Percentiles rank a stretch among this genome's conserved stretches.
These are phyloP conservation scores for Hevea brasiliensis DNA, from an alignment of 345 rosid species.

Conservation along the genomic window DNA sequence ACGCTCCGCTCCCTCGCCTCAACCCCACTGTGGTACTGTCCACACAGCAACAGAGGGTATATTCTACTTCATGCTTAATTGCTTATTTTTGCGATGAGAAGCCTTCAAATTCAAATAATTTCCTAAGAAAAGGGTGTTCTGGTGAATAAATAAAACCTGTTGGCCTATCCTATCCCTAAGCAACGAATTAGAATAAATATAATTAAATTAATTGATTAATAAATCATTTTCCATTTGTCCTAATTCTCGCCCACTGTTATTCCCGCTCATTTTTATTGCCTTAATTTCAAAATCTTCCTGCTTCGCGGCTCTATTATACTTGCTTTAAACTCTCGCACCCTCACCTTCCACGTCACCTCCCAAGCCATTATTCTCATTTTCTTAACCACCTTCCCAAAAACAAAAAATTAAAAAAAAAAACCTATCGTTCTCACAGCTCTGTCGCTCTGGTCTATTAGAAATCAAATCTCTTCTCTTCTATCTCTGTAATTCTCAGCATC, in stretches of 20 bases:
- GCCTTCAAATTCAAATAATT: neutral
- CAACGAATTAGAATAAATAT: too few species aligned
- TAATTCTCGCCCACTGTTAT: constrained; percentile 28
- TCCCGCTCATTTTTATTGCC: constrained; percentile 54
- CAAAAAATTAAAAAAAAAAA: constrained; percentile 15
- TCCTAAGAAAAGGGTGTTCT: neutral
- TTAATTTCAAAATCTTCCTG: constrained; percentile 34
- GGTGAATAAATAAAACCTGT: neutral
- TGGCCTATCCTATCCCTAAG: neutral
- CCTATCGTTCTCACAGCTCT: constrained; percentile 21
- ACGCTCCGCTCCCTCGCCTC: neutral
- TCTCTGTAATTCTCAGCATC: constrained; percentile 41
- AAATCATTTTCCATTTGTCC: neutral
- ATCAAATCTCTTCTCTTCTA: constrained; percentile 18
- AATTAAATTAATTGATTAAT: neutral
- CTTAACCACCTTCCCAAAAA: neutral
- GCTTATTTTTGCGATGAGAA: too few species aligned
- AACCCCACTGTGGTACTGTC: too few species aligned
- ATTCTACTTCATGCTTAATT: too few species aligned
- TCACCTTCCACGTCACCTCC: constrained; percentile 37
- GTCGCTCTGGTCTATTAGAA: neutral
- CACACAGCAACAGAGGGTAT: too few species aligned
- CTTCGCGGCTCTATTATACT: constrained; percentile 32
- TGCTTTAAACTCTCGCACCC: constrained; percentile 15
- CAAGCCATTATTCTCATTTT: neutral